Evolutionary conservation across 1,284 basidiomycete genomes (phyloP), one percentile per base, ranked within the genome.

Genomic region (Marasmius fiardii): DNA sequence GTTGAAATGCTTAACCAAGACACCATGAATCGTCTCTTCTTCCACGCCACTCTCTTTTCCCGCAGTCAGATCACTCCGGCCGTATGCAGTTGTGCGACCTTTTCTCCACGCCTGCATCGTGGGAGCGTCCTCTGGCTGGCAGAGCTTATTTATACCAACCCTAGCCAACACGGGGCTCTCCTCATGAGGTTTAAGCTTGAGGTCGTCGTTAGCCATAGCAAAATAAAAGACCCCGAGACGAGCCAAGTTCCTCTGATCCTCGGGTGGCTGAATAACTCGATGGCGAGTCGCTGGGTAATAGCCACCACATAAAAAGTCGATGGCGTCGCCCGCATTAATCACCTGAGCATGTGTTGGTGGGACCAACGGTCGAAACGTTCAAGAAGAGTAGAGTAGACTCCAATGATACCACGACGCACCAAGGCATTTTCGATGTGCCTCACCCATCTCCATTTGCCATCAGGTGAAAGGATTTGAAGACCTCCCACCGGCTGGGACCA

Each of bases 401-500:
- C 28, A 41, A 33, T n/a, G 7, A 24, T 23, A 4, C 12, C 21
- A 43, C 18, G 16, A 53, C 71, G 59, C 54, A 79, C 79, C 34
- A 80, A 61, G 14, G 75, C 77, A 54, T 79, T 80, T 1, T 75
- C 72, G 18, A 78, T 67, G 60, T 80, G 78, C 54, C 66, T 71
- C 23, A 78, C 65, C 69, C 71, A 79, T 11, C 69, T 68, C 78
- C 78, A 81, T 52, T 61, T 65, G 6, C 71, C 71, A 28, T 77
- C 74, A 4, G 64, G 69, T 3, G 70, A 71, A 5, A 73, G 63
- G 20, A 80, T 76, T 43, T 80, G 79, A 43, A 80, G 69, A 1
- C 69, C 75, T 23, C 73, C 66, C 8, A 80, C 70, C 0, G 78
- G 78, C 52, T 80, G 78, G 33, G 75, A 75, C 75, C 77, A 81